Evolutionary conservation across 2,329 filamentous ascomycete genomes (phyloP).

Genomic region (Cladophialophora psammophila): DNA sequence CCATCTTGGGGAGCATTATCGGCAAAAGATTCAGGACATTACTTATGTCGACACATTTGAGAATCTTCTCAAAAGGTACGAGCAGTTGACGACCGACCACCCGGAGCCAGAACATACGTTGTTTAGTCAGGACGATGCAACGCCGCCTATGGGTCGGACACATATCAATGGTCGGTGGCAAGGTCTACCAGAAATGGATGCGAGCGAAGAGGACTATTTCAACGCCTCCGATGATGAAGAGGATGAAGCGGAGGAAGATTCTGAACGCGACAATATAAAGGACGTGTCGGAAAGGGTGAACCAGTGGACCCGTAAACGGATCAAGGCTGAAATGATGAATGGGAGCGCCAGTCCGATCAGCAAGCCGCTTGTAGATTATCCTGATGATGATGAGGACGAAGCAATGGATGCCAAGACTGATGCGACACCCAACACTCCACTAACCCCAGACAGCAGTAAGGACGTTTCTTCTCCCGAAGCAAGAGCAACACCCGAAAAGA

Average conservation of each 20-base stretch:
- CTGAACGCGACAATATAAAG: slow-evolving; percentile 27
- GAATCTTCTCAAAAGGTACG: slow-evolving; percentile 76
- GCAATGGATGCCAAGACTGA: slow-evolving; percentile 63
- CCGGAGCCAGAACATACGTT: slow-evolving; percentile 69
- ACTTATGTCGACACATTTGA: slow-evolving; percentile 87
- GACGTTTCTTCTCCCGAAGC: slow-evolving; percentile 39
- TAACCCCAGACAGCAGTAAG: slow-evolving; percentile 42
- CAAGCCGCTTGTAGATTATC: slow-evolving; percentile 87
- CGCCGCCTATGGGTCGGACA: slow-evolving; percentile 52
- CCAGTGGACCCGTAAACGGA: slow-evolving; percentile 36
- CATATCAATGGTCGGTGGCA: slow-evolving; percentile 68
- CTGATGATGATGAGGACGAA: slow-evolving; percentile 80
- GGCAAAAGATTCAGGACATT: slow-evolving; percentile 76
- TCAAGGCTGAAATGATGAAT: slow-evolving; percentile 56
- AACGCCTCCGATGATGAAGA: slow-evolving; percentile 88
- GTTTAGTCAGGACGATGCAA: slow-evolving; percentile 73
- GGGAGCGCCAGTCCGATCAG: slow-evolving; percentile 65
- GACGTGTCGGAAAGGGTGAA: slow-evolving; percentile 34
- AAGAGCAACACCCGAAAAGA: slow-evolving; percentile 41
- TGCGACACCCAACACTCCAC: slow-evolving; percentile 33
- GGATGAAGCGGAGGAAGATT: slow-evolving; percentile 59
- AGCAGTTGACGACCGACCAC: slow-evolving; percentile 73
- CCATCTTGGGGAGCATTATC: slow-evolving; percentile 83
- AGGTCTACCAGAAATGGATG: slow-evolving; percentile 81
- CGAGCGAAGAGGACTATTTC: slow-evolving; percentile 92